Base-by-base conservation (phyloP, 768 basidiomycete species). In the Termitomyces heimii region DNA sequence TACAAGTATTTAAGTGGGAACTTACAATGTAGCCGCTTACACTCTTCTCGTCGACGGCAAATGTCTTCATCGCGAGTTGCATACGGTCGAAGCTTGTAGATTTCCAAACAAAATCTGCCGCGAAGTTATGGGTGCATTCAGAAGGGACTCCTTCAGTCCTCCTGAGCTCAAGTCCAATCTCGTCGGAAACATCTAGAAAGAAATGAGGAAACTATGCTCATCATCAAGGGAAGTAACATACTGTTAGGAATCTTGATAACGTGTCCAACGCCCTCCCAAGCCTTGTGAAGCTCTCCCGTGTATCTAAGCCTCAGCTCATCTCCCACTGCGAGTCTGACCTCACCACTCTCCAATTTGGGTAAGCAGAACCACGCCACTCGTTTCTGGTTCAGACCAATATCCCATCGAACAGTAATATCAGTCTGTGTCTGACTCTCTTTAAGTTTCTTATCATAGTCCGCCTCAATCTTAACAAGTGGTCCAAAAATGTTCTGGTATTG, bases 401-500 rank as follows among this genome's bases (percentile, higher is more conserved):
- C 97, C 97, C 97, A 99, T 45, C 97, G 79, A 24, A 99, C 89
- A 28, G 87, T 86, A 66, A 99, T 95, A 60, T 96, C 93, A 5
- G 92, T 97, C 75, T 99, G 96, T 0, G 97, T 98, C 75, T 99
- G 97, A 59, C 93, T 92, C 71, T 99, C 97, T 74, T 99, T 99
- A 66, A 98, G 80, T 54, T 88, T 83, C 75, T 98, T 98, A 69
- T 99, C 97, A 66, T 98, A 99, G 74, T 99, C 97, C 2, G 97
- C 97, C 68, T 99, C 97, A 64, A 99, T 98, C 77, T 99, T 99
- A 72, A 99, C 97, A 46, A 99, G 82, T 16, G 97, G 97, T 5
- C 97, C 97, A 66, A 98, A 96, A 55, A 99, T 98, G 68, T 99
- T 99, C 76, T 99, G 97, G 70, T 99, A 99, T 67, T 98, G 97